A percentile compares a stretch with the other conserved stretches of the same genome.
phyloP scores from a whole-genome alignment of 176 grass and related monocot species.

The Miscanthus lutarioriparius region DNA sequence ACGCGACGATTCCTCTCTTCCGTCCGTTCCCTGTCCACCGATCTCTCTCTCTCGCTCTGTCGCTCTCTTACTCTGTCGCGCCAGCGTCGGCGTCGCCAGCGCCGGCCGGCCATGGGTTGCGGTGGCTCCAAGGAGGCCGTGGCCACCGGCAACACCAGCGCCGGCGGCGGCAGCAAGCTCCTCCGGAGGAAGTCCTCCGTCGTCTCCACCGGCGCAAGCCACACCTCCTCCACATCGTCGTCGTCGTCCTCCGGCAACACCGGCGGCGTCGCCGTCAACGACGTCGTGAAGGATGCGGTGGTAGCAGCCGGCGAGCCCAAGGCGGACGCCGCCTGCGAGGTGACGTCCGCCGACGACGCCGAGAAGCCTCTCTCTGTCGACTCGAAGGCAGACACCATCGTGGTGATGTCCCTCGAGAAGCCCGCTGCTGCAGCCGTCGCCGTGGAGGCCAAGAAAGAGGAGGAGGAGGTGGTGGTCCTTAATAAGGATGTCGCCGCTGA shows the following conservation, averaged over 20 bases:
- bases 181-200: constrained; percentile 57
- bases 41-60: background rate
- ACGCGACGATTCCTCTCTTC: constrained; percentile 35
- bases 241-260: background rate
- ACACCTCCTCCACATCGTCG: background rate
- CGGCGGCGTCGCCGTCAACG: constrained; percentile 25
- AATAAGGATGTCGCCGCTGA: constrained; percentile 1
- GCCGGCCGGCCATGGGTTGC: constrained; percentile 71
- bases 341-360: background rate
- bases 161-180: constrained; percentile 21
- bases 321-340: background rate
- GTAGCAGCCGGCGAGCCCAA: background rate
- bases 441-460: background rate
- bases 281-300: constrained; percentile 17
- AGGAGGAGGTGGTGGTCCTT: background rate
- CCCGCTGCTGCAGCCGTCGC: background rate
- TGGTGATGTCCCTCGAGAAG: constrained; percentile 15
- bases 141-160: constrained; percentile 67
- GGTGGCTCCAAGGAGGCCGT: constrained; percentile 82
- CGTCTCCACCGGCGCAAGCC: constrained; percentile 15
- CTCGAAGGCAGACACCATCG: background rate
- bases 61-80: background rate
- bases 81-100: constrained; percentile 15
- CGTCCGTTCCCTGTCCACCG: background rate
- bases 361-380: background rate